These are phyloP conservation scores for Capsella rubella DNA, from an alignment of 441 rosid genomes.

Conservation along the genomic window DNA sequence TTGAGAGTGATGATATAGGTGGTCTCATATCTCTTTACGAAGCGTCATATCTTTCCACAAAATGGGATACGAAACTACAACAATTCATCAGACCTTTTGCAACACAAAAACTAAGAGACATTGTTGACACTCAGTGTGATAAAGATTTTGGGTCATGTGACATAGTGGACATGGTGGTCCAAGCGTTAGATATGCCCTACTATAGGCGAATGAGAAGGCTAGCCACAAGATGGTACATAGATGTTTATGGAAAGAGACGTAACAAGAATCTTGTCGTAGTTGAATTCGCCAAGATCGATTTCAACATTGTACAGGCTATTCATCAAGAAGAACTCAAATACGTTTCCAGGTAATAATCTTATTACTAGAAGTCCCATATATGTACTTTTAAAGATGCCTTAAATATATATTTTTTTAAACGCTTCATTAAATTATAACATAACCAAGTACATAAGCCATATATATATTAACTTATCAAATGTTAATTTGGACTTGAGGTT, in stretches of 20 bases:
- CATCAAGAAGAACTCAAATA: conserved; percentile 51
- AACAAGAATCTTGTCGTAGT: conserved; percentile 29
- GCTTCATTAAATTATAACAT: no score
- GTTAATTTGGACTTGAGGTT: no score
- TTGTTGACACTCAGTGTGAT: conserved; percentile 4
- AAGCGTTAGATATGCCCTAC: conserved; percentile 53
- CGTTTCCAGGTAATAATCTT: conserved; percentile 41
- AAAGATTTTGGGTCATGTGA: conserved; percentile 3
- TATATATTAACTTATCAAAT: no score
- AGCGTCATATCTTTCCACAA: conserved; percentile 45
- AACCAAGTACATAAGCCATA: no score
- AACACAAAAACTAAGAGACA: conserved; percentile 28
- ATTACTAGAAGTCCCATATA: not conserved
- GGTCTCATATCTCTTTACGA: conserved; percentile 50
- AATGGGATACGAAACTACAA: conserved; percentile 43
- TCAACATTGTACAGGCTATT: conserved; percentile 48
- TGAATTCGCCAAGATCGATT: conserved; percentile 50
- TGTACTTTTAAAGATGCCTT: not conserved
- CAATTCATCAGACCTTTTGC: conserved; percentile 39
- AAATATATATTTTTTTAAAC: no score
- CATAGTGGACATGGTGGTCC: conserved; percentile 29
- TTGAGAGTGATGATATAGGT: conserved; percentile 16
- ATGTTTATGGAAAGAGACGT: conserved; percentile 36
- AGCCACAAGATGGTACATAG: conserved; percentile 48
- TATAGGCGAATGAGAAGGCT: conserved; percentile 47